Evolutionary conservation across 1,284 basidiomycete species (phyloP), one percentile per base, ranked within the genome.

Genomic region (Ganoderma multipileum): DNA sequence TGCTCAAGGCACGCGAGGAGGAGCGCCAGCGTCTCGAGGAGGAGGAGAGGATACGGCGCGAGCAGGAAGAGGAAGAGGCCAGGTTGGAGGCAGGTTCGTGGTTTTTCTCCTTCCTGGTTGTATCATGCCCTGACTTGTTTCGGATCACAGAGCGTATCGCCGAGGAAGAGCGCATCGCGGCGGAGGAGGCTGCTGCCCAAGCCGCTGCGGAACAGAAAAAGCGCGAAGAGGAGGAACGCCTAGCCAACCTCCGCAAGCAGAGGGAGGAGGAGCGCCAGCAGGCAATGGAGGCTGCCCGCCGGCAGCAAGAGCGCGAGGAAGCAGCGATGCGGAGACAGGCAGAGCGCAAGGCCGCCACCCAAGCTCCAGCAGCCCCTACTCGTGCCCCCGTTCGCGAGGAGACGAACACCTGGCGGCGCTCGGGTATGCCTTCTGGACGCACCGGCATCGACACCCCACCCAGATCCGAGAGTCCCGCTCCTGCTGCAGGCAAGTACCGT

Each of bases 301-400:
- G 85, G 60, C 93, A 91, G 76, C 81, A 79, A n/a, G 87, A 91
- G 76, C 88, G 92, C 69, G 95, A 96, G 77, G 93, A 94, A 64
- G 95, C 96, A 76, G 94, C 94, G 0, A 86, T 89, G 75, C 85
- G 85, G 18, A 87, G 88, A 47, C 78, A 79, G 54, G 78, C 67
- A 52, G 71, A 74, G 74, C 74, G 78, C 81, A 82, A 70, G 77
- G 77, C 42, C 69, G 78, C 86, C 11, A 58, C 70, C 16, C 65
- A 69, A 1, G 70, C 74, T 2, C 60, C 73, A 23, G 47, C 66
- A 12, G 66, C 72, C 16, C 72, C 72, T 7, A 67, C 77, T 4
- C 68, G 76, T 23, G 66, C 75, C 42, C 75, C 76, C 3, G 75
- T 84, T n/a, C 75, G 75, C 54, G 61, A 77, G 77, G 52, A 41